Base-by-base conservation (phyloP, 306 rosid genomes). In the Begonia peltatifolia region DNA sequence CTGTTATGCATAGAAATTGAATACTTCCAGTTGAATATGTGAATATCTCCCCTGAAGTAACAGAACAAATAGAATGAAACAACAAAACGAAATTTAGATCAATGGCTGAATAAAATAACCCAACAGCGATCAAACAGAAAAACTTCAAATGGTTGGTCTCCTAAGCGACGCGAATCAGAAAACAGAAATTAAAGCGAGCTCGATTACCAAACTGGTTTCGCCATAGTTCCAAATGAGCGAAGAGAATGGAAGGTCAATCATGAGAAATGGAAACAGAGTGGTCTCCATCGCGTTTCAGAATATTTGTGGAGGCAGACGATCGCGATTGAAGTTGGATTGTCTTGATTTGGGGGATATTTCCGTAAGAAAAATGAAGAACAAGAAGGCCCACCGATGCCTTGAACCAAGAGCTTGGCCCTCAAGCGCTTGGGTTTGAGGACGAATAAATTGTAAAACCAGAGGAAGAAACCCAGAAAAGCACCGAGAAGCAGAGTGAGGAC, bases 351-450 rank as follows among this genome's bases (percentile, higher is more conserved):
- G 75, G 64, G 35, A 84, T 61, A 50, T 81, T 84, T 9, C 94
- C 96, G 12, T 74, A 52, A 52, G 46, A 70, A 57, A 6, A 76
- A 55, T 30, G 80, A 66, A 14, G 79, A 76, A 53, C 83, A 74
- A 4, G 71, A 53, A 63, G 92, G 92, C 0, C 96, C 96, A 58
- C 56, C 15, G 53, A 84, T 81, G 12, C 93, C 92, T 43, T 87
- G 94, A 50, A 41, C 73, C 5, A 58, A 67, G 61, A 87, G 79
- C 73, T 71, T 84, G 14, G 71, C 66, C 71, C 87, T 58, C 0
- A 73, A 48, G 46, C 76, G 61, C 61, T 41, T 65, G 54, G 87
- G 83, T 47, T 61, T 76, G 68, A 62, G 47, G 1, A 72, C 41
- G 46, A 79, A 10, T 11, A n/a, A 52, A 10, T 74, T 54, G 13